Evolutionary conservation across 208 protist species (phyloP), one percentile per base, ranked within the genome.

Genomic region (Leishmania aethiopica): DNA sequence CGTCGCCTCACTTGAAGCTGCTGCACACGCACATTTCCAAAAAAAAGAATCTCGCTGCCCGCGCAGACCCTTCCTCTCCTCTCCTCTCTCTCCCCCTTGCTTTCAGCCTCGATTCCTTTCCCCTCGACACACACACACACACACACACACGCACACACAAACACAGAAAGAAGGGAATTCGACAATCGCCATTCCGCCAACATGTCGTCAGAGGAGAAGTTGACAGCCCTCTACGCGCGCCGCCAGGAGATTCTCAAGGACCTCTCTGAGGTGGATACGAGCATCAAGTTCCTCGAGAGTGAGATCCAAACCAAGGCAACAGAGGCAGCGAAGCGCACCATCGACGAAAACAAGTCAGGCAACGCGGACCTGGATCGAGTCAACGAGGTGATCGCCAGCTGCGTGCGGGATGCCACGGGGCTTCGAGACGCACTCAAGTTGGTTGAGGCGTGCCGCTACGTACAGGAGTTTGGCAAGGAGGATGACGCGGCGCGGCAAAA

Each of bases 211-310:
- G 95, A 98, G 69, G 92, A 94, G 32, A 81, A 67, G 32, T 78
- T 98, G 15, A 90, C 88, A 3, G 86, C 81, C 32, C 91, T 96
- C 49, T 98, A 98, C 85, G 81, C 90, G 22, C 88, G 88, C 62
- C 88, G 95, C 11, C 90, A 96, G 75, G 87, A 94, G 71, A 81
- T 98, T 19, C 75, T 96, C 57, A 96, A 95, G 80, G 82, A 98
- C 72, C 87, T 98, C 0, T 80, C 86, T 19, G 95, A 98, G 62
- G 88, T 98, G 7, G 94, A 98, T 80, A 84, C 72, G 10, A 88
- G 79, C 37, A 96, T 96, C 60, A 89, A 91, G 72, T 55, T 67
- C 53, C 53, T 96, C 2, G 93, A 98, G 80, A 81, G 86, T 13
- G 85, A 95, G 53, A 89, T 96, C 7, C 87, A 90, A 17, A 86